These are phyloP conservation scores for Schizochytrium sp. DNA, from an alignment of 108 stramenopile species.

Conservation along the genomic window DNA sequence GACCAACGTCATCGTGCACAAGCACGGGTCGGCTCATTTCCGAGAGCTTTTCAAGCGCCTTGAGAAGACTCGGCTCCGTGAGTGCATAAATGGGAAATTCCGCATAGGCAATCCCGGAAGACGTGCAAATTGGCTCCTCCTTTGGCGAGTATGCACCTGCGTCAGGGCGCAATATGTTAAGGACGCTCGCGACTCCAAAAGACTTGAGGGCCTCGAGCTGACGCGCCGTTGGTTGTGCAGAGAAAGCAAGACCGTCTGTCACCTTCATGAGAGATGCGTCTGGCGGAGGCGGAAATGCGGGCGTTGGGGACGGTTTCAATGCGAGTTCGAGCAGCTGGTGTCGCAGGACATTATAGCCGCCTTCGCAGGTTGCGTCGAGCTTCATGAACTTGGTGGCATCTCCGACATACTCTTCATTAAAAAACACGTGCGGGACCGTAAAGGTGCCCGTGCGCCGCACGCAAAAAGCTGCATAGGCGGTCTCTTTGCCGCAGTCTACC, in stretches of 20 bases:
- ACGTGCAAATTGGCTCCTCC: background rate
- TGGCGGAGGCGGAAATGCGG: background rate
- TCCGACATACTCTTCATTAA: background rate
- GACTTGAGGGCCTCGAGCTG: background rate
- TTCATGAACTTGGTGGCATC: background rate
- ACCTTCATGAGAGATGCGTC: background rate
- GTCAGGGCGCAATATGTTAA: background rate
- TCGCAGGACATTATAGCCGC: background rate
- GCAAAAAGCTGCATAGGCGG: background rate
- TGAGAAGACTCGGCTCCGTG: background rate
- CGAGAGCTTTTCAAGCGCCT: background rate
- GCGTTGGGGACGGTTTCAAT: background rate
- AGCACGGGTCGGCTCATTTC: background rate
- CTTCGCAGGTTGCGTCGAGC: conserved; percentile 2
- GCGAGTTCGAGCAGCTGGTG: background rate
- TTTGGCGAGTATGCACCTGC: background rate
- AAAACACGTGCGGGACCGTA: conserved; percentile 5
- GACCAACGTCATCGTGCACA: background rate
- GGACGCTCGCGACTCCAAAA: background rate
- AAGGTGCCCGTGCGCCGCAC: background rate
- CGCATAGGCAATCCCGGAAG: background rate
- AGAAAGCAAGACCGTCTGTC: background rate
- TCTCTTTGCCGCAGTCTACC: background rate
- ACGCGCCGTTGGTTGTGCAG: background rate
- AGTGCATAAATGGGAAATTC: background rate